Evolutionary conservation across 2,329 filamentous ascomycete species (phyloP), one percentile per base, ranked within the genome.

Genomic region (Cytospora paraplurivora): DNA sequence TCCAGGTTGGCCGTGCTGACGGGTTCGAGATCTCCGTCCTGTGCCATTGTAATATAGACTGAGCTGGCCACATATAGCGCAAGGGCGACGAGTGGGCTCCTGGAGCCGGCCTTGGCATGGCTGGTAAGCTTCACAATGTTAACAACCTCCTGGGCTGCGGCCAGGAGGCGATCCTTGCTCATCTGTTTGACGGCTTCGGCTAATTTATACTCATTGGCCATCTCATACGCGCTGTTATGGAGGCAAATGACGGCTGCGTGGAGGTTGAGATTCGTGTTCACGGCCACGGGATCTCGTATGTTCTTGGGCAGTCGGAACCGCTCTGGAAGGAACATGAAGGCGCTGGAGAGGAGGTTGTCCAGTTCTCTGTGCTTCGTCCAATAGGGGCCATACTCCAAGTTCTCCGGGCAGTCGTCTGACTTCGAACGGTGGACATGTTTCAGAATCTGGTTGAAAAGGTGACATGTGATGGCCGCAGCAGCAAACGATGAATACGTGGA

Each of bases 201-300:
- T 59, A 96, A 76, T 2, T 84, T 82, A 71, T 93, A 82, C 70
- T 88, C 88, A 62, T 93, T 89, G 0, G 89, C 89, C 72, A 91
- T 93, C 76, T 93, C 92, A 10, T 95, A 88, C 1, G 93, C 93
- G 1, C 92, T 91, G 74, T 96, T 92, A 71, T 97, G 93, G 6
- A 97, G 80, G 73, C 92, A 96, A 59, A 97, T 97, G 10, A 90
- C 85, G 1, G 91, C 89, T 0, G 93, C 92, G 71, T 97, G 93
- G 3, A 97, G 85, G 71, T 91, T 93, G 80, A 97, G 89, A 68
- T 97, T 97, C 57, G 88, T 82, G 72, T 96, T 93, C 0, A 96
- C 83, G 7, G 92, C 86, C 53, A 91, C 88, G 0, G 89, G 82
- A 68, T 96, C 85, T 47, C 83, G 80, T 58, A 91, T 77, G 13